Evolutionary conservation across 2,329 filamentous ascomycete genomes (phyloP).

Genomic region (Aspergillus uvarum): DNA sequence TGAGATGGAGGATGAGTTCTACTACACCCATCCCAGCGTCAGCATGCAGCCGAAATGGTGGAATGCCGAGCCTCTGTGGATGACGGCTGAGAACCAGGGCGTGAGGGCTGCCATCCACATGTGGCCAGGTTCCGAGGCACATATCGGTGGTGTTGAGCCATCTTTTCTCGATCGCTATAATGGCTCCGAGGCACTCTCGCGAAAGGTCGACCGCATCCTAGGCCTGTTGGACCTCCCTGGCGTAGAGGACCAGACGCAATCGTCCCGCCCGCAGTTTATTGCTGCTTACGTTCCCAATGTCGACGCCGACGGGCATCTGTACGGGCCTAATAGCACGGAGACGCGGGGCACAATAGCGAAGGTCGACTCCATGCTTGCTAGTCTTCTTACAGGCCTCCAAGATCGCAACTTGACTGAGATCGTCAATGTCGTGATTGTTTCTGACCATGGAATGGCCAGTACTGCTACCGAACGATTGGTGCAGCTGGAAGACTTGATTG

Average conservation of each 20-base stretch:
- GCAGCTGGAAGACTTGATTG: conserved; percentile 86
- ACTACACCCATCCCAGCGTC: conserved; percentile 72
- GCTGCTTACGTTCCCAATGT: conserved; percentile 94
- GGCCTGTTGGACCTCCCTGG: conserved; percentile 83
- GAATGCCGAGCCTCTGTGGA: conserved; percentile 91
- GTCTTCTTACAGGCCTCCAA: conserved; percentile 73
- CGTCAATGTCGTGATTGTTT: conserved; percentile 94
- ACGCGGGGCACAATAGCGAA: conserved; percentile 72
- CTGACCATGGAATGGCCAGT: conserved; percentile 97
- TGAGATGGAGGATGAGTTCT: conserved; percentile 72
- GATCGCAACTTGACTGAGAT: conserved; percentile 80
- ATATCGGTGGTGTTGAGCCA: conserved; percentile 72
- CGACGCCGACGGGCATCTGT: conserved; percentile 80
- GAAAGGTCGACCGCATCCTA: conserved; percentile 77
- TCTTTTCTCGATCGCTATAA: conserved; percentile 84
- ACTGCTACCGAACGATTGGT: conserved; percentile 77
- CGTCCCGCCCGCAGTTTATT: conserved; percentile 74
- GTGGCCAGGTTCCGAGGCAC: conserved; percentile 96
- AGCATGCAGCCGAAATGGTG: conserved; percentile 91
- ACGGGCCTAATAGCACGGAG: conserved; percentile 92
- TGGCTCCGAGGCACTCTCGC: conserved; percentile 67
- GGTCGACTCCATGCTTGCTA: conserved; percentile 81
- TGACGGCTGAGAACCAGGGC: conserved; percentile 80
- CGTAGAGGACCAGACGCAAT: conserved; percentile 57
- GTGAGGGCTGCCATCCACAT: conserved; percentile 85